Evolutionary conservation across 176 grass and related monocot species (phyloP).

Genomic region (Secale cereale): DNA sequence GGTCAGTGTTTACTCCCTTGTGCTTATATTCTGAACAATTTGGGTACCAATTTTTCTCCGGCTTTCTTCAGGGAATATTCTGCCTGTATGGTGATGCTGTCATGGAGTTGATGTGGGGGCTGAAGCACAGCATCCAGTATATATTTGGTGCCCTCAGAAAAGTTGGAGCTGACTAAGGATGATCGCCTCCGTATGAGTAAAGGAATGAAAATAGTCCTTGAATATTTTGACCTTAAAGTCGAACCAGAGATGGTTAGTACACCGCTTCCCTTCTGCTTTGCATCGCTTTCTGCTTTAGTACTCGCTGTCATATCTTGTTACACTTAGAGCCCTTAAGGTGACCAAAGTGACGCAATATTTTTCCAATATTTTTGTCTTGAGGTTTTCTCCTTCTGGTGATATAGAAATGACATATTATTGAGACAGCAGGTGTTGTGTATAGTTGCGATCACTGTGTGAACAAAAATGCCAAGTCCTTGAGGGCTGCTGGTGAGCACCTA

Average conservation of each 20-base stretch:
- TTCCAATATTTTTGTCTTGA: no score
- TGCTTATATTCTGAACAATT: no score
- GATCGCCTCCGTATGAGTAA: background rate
- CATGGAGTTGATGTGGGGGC: background rate
- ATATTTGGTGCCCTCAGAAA: background rate
- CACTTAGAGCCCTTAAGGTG: no score
- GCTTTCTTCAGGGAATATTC: background rate
- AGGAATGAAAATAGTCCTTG: background rate
- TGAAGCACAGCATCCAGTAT: background rate
- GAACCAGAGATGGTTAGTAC: background rate
- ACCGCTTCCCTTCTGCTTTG: no score
- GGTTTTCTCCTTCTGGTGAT: no score
- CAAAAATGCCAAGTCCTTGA: background rate
- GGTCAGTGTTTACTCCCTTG: no score
- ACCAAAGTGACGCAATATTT: no score
- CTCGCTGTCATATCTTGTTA: no score
- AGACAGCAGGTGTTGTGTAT: background rate
- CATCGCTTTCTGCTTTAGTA: no score
- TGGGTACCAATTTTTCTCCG: no score
- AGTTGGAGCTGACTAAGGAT: background rate
- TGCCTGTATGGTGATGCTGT: background rate
- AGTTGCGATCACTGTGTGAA: background rate
- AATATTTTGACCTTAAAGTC: background rate
- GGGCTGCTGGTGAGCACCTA: background rate
- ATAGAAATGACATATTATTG: background rate